These are phyloP conservation scores for Leersia perrieri DNA, from an alignment of 176 grass and related monocot genomes.

Conservation along the genomic window DNA sequence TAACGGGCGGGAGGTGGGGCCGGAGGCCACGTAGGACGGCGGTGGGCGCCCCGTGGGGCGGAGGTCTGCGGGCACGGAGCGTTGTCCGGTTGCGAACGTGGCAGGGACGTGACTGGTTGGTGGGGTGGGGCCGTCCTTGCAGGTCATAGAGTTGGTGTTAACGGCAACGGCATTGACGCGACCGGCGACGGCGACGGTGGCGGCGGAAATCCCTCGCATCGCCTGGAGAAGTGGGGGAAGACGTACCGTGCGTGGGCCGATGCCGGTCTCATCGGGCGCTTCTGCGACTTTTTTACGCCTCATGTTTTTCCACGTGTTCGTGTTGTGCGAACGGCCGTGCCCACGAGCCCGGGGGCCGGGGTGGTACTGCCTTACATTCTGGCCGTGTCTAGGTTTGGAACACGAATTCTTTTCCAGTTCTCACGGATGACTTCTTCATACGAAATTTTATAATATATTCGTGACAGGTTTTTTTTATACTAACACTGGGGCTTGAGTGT, in stretches of 20 bases:
- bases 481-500: too few species aligned
- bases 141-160: neutral
- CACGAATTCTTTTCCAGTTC: neutral
- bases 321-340: neutral
- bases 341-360: neutral
- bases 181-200: conserved; percentile 24
- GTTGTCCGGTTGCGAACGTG: conserved; percentile 38
- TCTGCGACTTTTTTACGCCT: neutral
- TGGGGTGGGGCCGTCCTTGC: neutral
- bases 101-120: neutral
- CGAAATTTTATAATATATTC: too few species aligned
- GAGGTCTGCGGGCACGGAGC: conserved; percentile 34
- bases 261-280: neutral
- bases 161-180: conserved; percentile 32
- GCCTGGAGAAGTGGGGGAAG: neutral
- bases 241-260: neutral
- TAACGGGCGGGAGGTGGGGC: conserved; percentile 24
- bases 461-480: too few species aligned
- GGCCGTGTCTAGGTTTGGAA: neutral
- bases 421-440: too few species aligned
- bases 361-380: neutral
- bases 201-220: conserved; percentile 16
- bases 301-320: too few species aligned
- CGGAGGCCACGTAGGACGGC: conserved; percentile 40
- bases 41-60: conserved; percentile 29